Conservation (phyloP, 2,329 filamentous ascomycete genomes). For the Samsoniella hepiali region DNA sequence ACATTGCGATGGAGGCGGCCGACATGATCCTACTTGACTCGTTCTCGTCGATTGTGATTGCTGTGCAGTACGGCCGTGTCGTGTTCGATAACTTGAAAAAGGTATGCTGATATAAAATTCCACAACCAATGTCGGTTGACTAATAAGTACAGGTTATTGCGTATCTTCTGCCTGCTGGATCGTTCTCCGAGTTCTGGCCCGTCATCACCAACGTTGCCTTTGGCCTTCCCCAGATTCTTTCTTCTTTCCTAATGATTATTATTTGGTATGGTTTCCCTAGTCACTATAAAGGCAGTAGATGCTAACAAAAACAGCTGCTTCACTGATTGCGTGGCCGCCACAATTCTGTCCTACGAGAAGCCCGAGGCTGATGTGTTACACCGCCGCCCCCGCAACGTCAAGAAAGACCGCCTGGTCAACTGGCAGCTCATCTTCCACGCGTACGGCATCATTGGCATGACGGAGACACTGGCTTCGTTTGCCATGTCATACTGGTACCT, state of each 20-base stretch:
- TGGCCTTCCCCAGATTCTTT: conserved; percentile 69
- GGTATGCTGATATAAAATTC: conserved; percentile 24
- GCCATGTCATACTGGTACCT: conserved; percentile 67
- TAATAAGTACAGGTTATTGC: conserved; percentile 40
- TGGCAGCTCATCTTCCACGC: conserved; percentile 69
- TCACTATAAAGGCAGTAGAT: neutral
- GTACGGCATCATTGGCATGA: conserved; percentile 67
- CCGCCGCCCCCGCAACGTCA: conserved; percentile 64
- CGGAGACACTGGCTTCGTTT: conserved; percentile 58
- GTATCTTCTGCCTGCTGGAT: conserved; percentile 71
- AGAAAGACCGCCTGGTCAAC: conserved; percentile 69
- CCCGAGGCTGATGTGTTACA: conserved; percentile 73
- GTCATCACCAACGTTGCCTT: conserved; percentile 71
- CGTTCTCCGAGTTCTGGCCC: conserved; percentile 74
- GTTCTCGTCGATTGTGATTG: conserved; percentile 69
- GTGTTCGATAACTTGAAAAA: conserved; percentile 82
- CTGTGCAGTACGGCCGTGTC: conserved; percentile 67
- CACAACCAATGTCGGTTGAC: neutral
- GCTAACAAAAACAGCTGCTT: conserved; percentile 54
- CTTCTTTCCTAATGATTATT: conserved; percentile 69
- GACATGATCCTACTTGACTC: conserved; percentile 78
- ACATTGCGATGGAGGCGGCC: conserved; percentile 78
- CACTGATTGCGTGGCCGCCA: conserved; percentile 72
- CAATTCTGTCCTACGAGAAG: conserved; percentile 70
- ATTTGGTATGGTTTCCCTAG: conserved; percentile 45